These are phyloP conservation scores for Sparassis latifolia DNA, from an alignment of 1,284 basidiomycete species.

Conservation along the genomic window DNA sequence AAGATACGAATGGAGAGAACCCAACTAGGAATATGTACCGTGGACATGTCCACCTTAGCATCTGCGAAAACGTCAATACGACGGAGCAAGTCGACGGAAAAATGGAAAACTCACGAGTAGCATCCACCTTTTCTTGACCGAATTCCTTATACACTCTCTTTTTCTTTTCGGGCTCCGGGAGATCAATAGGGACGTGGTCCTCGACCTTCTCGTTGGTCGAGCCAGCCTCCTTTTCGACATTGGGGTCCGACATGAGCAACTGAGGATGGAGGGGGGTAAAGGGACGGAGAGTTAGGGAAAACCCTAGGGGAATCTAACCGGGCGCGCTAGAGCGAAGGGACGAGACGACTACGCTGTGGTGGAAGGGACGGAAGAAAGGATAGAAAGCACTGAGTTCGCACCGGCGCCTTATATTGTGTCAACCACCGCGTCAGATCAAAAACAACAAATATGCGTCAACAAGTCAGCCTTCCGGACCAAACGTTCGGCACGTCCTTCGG, in stretches of 20 bases:
- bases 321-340: constrained; percentile 15
- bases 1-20: neutral
- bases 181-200: constrained; percentile 10
- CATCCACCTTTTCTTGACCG: constrained; percentile 66
- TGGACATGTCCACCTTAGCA: constrained; percentile 83
- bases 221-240: constrained; percentile 29
- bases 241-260: constrained; percentile 23
- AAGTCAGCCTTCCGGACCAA: neutral
- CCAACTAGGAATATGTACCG: constrained; percentile 34
- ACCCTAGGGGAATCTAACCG: constrained; percentile 18
- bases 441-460: constrained; percentile 1
- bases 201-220: constrained; percentile 21
- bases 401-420: constrained; percentile 8
- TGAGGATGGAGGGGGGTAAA: constrained; percentile 3
- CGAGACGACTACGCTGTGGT: constrained; percentile 12
- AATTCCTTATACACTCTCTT: constrained; percentile 94
- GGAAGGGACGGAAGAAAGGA: constrained; percentile 22
- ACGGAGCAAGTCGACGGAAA: constrained; percentile 7
- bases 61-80: constrained; percentile 35
- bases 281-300: constrained; percentile 13
- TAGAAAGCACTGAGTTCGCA: constrained; percentile 1
- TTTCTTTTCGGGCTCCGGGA: constrained; percentile 44
- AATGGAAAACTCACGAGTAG: constrained; percentile 52
- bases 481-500: neutral
- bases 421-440: constrained; percentile 1